Base-by-base conservation (phyloP, 2,329 filamentous ascomycete species). In the Penicillium sp. region DNA sequence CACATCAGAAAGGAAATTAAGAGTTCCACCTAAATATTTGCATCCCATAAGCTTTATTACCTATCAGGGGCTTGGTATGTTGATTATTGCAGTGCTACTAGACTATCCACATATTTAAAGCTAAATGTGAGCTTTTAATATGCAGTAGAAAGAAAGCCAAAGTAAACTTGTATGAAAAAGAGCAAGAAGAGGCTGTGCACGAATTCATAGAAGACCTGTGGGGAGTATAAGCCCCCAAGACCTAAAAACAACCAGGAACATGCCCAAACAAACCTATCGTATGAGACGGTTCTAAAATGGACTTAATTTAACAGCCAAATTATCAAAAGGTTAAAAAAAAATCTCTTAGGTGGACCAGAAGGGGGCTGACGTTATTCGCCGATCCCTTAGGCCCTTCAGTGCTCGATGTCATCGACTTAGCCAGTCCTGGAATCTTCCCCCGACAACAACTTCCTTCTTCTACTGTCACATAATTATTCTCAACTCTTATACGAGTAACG, bases 281-380 rank as follows among this genome's bases (percentile, higher is more conserved):
- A 52, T 37, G 8, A 52, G 27, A 33, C 29, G 21, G 21, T 9
- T 35, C 12, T 21, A 25, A 37, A 46, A 35, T 27, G 10, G 21
- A 2, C 19, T 19, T 10, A 17, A 53, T 17, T 17, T 9, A 23
- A 19, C 21, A 19, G 17, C 3, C 5, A 35, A 37, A 17, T 21
- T 4, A 41, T 45, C 25, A 25, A 33, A 47, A 51, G 27, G 3
- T 12, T 29, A 54, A 46, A 40, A 38, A 42, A 50, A 42, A 15
- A 37, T 8, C 8, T 19, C 15, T 17, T 27, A 33, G 29, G 60
- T 58, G 63, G 62, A 60, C 57, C 62, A 59, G 55, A 59, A 65
- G 59, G 67, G 89, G 91, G 67, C 88, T 45, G 37, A 81, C 84
- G 62, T 87, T 84, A 77, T 72, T 73, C 67, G 71, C 65, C 61